These are phyloP conservation scores for Pichia phayaonensis DNA, from an alignment of 805 yeast genomes.

Conservation along the genomic window DNA sequence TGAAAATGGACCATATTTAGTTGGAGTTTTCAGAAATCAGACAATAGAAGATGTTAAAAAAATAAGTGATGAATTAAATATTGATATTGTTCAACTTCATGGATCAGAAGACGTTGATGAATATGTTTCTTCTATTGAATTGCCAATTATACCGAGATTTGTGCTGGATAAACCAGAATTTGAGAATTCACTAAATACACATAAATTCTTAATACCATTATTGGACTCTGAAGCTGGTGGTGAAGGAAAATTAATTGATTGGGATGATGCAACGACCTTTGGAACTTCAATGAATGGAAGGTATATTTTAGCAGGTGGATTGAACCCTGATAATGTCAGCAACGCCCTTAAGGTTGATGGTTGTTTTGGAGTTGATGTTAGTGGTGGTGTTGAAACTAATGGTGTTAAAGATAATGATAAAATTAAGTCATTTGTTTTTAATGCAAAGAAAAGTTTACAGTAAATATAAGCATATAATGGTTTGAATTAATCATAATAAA, in stretches of 20 bases:
- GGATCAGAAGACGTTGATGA: constrained; percentile 58
- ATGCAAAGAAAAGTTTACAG: constrained; percentile 31
- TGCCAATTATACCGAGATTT: constrained; percentile 69
- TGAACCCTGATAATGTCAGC: constrained; percentile 64
- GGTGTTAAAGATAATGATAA: constrained; percentile 68
- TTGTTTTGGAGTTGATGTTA: constrained; percentile 86
- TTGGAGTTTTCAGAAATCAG: constrained; percentile 90
- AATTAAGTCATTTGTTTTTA: constrained; percentile 48
- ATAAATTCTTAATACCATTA: constrained; percentile 48
- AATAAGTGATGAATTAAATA: constrained; percentile 34
- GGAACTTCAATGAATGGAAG: constrained; percentile 24
- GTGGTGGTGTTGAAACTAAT: constrained; percentile 85
- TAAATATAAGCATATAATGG: not conserved
- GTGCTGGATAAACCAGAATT: constrained; percentile 47
- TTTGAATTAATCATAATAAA: not conserved
- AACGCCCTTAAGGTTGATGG: constrained; percentile 46
- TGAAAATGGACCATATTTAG: constrained; percentile 56
- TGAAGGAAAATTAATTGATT: constrained; percentile 73
- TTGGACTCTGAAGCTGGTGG: constrained; percentile 91
- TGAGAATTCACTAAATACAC: constrained; percentile 17
- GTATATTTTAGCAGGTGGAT: constrained; percentile 83
- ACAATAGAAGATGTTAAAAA: constrained; percentile 49
- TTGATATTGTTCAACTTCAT: constrained; percentile 85
- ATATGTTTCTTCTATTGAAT: constrained; percentile 29
- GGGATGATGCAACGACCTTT: constrained; percentile 47